Conservation (phyloP, 2,329 filamentous ascomycete genomes). For the Aureobasidium lini region DNA sequence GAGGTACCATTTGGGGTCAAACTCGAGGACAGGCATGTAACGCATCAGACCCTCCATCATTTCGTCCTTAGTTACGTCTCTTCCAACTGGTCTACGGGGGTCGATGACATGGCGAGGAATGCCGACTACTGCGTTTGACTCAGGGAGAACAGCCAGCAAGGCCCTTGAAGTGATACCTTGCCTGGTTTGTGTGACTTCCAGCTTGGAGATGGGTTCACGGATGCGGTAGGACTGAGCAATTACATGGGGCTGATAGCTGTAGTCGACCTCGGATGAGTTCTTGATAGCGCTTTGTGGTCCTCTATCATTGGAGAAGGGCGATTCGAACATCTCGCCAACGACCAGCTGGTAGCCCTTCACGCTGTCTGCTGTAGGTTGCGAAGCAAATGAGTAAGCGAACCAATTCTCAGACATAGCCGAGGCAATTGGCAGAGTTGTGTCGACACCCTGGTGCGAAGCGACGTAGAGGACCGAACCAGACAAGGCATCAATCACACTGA, state of each 20-base stretch:
- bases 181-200: conserved; percentile 79
- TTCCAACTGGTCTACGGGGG: conserved; percentile 74
- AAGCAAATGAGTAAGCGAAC: conserved; percentile 74
- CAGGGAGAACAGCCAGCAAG: conserved; percentile 69
- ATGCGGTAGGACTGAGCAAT: conserved; percentile 76
- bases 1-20: conserved; percentile 73
- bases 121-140: conserved; percentile 65
- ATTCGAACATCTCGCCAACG: conserved; percentile 86
- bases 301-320: conserved; percentile 71
- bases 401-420: conserved; percentile 88
- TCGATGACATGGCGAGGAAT: conserved; percentile 75
- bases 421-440: conserved; percentile 63
- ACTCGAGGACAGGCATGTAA: conserved; percentile 70
- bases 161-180: conserved; percentile 86
- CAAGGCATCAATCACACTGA: conserved; percentile 78
- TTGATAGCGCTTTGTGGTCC: conserved; percentile 60
- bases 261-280: conserved; percentile 71
- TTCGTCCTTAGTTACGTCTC: conserved; percentile 74
- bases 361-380: conserved; percentile 42
- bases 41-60: conserved; percentile 72
- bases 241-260: conserved; percentile 63
- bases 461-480: conserved; percentile 75
- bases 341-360: conserved; percentile 82
- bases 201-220: conserved; percentile 65
- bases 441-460: conserved; percentile 63